A percentile compares a stretch with the other conserved stretches of the same genome.
Evolutionary conservation across 306 rosid genomes (phyloP).

Genomic region (Pyrus bretschneideri): DNA sequence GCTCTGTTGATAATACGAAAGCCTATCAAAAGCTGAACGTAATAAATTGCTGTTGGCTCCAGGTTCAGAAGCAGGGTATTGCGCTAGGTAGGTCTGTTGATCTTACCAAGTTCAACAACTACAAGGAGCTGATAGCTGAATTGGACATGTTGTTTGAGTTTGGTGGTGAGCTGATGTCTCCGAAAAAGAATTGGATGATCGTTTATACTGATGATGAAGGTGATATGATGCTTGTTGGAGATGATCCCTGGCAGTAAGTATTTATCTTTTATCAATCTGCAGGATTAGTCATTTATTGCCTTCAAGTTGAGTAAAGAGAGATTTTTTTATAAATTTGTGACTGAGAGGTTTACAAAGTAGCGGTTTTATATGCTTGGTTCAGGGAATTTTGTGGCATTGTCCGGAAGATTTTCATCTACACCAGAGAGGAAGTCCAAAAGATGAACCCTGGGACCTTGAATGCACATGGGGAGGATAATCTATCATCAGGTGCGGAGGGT

Average conservation of each 20-base stretch:
- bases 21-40: neutral
- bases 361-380: constrained; percentile 2
- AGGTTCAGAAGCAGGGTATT: constrained; percentile 99
- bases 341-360: neutral
- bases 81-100: constrained; percentile 96
- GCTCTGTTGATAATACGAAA: neutral
- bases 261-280: constrained; percentile 6
- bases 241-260: constrained; percentile 98
- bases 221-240: constrained; percentile 99
- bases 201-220: constrained; percentile 89
- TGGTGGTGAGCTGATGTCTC: constrained; percentile 67
- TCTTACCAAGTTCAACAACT: constrained; percentile 72
- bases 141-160: constrained; percentile 77
- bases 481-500: constrained; percentile 31
- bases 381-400: constrained; percentile 96
- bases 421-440: constrained; percentile 88
- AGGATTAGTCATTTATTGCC: neutral
- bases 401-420: constrained; percentile 81
- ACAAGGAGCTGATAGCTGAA: constrained; percentile 67
- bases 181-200: constrained; percentile 71
- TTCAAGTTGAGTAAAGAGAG: neutral
- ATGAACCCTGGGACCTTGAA: constrained; percentile 70
- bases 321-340: neutral
- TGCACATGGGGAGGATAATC: constrained; percentile 53
- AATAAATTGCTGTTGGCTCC: constrained; percentile 21